Base-by-base conservation (phyloP, 2,329 filamentous ascomycete genomes). In the Fusarium vanettenii region DNA sequence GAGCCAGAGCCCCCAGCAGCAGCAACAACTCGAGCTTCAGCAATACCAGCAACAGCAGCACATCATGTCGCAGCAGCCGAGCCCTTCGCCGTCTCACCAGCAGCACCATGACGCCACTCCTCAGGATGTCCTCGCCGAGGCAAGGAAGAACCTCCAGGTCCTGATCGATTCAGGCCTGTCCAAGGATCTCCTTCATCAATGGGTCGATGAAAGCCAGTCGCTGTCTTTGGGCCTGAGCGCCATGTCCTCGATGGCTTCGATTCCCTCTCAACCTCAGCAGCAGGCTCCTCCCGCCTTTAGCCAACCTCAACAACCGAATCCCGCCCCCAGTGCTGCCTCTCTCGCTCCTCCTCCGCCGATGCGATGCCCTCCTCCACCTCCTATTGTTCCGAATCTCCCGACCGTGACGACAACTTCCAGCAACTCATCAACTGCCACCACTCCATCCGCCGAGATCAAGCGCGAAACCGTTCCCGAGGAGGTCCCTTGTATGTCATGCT, bases 101-200 rank as follows among this genome's bases (percentile, higher is more conserved):
- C 79, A 81, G 63, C 77, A 77, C 55, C 72, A 79, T 67, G 82
- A 83, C 45, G 77, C 83, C 45, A 83, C 82, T 25, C 81, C 85
- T 18, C 84, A 85, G 70, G 83, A 86, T 79, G 82, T 86, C 63
- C 81, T 86, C 65, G 84, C 82, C 22, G 85, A 86, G 78, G 85
- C 85, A 52, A 80, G 85, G 55, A 85, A 85, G 76, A 86, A 86
- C 67, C 81, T 86, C 8, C 84, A 86, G 79, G 83, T 83, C 55
- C 78, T 86, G 72, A 86, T 86, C 72, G 85, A 86, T 69, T 85
- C 84, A 18, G 85, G 85, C 52, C 76, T 86, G 11, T 86, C 85
- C 61, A 84, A 83, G 75, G 85, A 86, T 66, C 76, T 83, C 45
- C 81, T 85, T 31, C 83, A 85, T 67, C 83, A 84, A 78, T 83